Evolutionary conservation across 306 rosid species (phyloP).

Genomic region (peach (Prunus persica)): DNA sequence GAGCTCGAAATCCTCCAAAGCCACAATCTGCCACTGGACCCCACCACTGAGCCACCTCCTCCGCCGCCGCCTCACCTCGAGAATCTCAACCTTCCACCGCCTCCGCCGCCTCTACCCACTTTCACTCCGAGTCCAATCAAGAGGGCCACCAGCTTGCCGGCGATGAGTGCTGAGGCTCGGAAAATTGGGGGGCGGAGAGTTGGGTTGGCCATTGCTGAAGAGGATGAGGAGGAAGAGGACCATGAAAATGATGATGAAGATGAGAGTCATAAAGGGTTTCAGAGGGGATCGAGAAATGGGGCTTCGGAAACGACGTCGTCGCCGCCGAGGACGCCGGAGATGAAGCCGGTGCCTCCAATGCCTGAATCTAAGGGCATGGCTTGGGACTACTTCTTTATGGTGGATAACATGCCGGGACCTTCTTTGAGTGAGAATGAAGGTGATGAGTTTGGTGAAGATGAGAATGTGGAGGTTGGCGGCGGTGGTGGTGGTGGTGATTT

Average conservation of each 20-base stretch:
- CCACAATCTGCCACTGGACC: constrained; percentile 28
- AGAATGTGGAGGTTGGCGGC: constrained; percentile 15
- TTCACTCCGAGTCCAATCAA: constrained; percentile 59
- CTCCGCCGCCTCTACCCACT: constrained; percentile 70
- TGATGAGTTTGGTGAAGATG: constrained; percentile 24
- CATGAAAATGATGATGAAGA: constrained; percentile 12
- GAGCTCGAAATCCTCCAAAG: constrained; percentile 11
- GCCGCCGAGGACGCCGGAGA: constrained; percentile 37
- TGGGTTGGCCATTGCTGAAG: constrained; percentile 50
- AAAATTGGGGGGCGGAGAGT: constrained; percentile 13
- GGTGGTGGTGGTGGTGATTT: constrained; percentile 5
- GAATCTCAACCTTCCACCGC: constrained; percentile 45
- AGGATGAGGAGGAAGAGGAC: constrained; percentile 28
- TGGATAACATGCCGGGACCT: constrained; percentile 54
- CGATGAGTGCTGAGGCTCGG: constrained; percentile 30
- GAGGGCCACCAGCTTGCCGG: constrained; percentile 66
- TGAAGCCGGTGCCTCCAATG: constrained; percentile 47
- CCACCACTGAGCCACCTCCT: constrained; percentile 44
- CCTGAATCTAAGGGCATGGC: constrained; percentile 67
- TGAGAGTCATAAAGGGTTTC: constrained; percentile 17
- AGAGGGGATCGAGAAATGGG: constrained; percentile 21
- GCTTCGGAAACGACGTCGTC: constrained; percentile 23
- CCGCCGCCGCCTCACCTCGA: constrained; percentile 50
- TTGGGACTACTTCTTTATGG: constrained; percentile 80
- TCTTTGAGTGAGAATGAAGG: constrained; percentile 39